Evolutionary conservation across 129 eudicot genomes (phyloP), one percentile per base, ranked within the genome.

Genomic region (Helichrysum umbraculigerum): DNA sequence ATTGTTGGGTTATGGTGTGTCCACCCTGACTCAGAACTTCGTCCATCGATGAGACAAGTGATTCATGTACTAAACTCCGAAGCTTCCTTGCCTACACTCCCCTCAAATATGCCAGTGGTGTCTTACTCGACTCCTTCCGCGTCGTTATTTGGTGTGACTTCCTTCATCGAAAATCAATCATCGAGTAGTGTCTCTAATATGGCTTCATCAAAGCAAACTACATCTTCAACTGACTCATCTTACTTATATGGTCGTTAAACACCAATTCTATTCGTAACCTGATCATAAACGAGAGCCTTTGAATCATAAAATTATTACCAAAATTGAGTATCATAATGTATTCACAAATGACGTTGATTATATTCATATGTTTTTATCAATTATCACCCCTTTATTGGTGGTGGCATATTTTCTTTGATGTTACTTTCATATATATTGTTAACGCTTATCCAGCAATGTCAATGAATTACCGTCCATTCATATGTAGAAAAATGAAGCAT

Each of bases 1-100:
- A 75, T 68, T 0, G 79, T 87, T 0, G 88, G 91, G 64, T 81
- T 87, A 22, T 86, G 87, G 90, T 83, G 90, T 8, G 90, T 78
- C n/a, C 81, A 86, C 21, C 90, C 85, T 4, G 87, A 86, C 47
- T 6, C 62, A 15, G 19, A 70, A 10, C 76, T 25, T n/a, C 81
- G 86, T 0, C 86, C 88, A 6, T 70, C 88, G 0, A 78, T 85
- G 15, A 78, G 80, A 75, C 86, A 85, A 51, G 86, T 59, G 22
- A 81, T 85, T 75, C 83, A 62, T 33, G 79, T 66, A 64, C 82
- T 85, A 1, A 75, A 75, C 15, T 78, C 28, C n/a, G 89, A 85
- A 71, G 79, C 77, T 9, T 39, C 70, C 42, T 25, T 78, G 39
- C 88, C 88, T 8, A 15, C 2, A 21, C 81, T 81, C 12, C 78